Base-by-base conservation (phyloP, 352 stramenopile species). In the Peronosclerospora sorghi region DNA sequence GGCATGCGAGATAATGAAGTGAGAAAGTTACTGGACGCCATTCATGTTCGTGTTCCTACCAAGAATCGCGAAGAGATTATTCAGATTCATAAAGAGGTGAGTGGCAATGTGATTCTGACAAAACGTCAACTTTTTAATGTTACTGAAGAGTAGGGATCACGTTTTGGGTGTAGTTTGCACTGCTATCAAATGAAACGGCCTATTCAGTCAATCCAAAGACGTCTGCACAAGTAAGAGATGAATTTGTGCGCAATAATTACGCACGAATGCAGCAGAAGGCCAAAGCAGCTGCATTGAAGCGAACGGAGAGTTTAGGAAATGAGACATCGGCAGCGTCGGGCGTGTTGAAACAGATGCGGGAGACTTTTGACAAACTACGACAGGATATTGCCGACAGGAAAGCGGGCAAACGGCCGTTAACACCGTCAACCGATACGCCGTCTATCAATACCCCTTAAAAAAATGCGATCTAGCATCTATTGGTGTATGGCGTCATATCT, bases 1-100 rank as follows among this genome's bases (percentile, higher is more conserved):
- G 62, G 88, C 45, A 89, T 92, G 79, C 74, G 83, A 27, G 79
- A 92, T 46, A 89, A 87, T 46, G 74, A 89, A 51, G 69, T 79
- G 37, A 41, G 54, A 44, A 86, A 89, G 54, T 54, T 89, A 14
- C 54, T 92, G 15, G 74, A 88, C 44, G 45, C 48, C 10, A 87
- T 84, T 36, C 73, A 68, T 37, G 68, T 92, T 21, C 62, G 65
- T 18, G 48, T 72, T 9, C 46, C 51, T 6, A 68, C 79, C 20
- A 86, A 82, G 48, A 81, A 78, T 45, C 62, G 75, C 24, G 76
- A 89, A n/a, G 75, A 86, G 30, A 87, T 89, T 51, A 86, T 92
- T 50, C 73, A 86, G 46, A 83, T 86, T 41, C 79, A 92, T 62
- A 92, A 92, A 68, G 79, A 92, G 68, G 78, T 91, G 48, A 23